Evolutionary conservation across 306 rosid species (phyloP), one percentile per base, ranked within the genome.

Genomic region (Calophaca sinica): DNA sequence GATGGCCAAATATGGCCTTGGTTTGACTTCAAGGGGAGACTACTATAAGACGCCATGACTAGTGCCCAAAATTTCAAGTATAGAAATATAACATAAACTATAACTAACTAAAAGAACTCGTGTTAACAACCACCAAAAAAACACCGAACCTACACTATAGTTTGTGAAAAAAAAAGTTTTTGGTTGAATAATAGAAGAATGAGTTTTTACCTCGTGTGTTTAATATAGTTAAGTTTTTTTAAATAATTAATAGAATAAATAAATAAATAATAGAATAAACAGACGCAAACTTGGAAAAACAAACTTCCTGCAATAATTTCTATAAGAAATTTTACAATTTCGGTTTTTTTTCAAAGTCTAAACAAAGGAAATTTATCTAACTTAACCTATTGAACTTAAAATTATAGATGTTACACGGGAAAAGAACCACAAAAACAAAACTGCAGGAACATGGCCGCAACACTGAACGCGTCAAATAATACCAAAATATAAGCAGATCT

Each of bases 381-480:
- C 49, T 63, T 12, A 9, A 81, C 59, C 83, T 81, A 59, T 61
- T 20, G 2, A 62, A 73, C 59, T 10, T 41, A 15, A 74, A 78
- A 74, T 58, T 78, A 55, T 45, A 81, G 68, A 13, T 64, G 58
- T 52, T 84, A 76, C 80, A 68, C 26, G 57, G 57, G 70, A 74
- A 48, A 68, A 51, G 33, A 72, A 72, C 58, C 74, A 87, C 83
- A 50, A 59, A 80, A 76, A 73, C 84, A 87, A 84, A 86, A 84
- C 70, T 73, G 85, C 88, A 84, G 82, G 79, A 67, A 71, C 72
- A 73, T 28, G 81, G 82, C 81, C 49, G 87, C 84, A 78, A 78
- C 83, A 70, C 76, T 59, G 58, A 28, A 58, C 14, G 20, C 58
- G 44, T 48, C 41, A 81, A 67, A 58, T 55, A 70, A 75, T 70